Evolutionary conservation across 257 asterid species (phyloP).

Genomic region (Solanum peruvianum): DNA sequence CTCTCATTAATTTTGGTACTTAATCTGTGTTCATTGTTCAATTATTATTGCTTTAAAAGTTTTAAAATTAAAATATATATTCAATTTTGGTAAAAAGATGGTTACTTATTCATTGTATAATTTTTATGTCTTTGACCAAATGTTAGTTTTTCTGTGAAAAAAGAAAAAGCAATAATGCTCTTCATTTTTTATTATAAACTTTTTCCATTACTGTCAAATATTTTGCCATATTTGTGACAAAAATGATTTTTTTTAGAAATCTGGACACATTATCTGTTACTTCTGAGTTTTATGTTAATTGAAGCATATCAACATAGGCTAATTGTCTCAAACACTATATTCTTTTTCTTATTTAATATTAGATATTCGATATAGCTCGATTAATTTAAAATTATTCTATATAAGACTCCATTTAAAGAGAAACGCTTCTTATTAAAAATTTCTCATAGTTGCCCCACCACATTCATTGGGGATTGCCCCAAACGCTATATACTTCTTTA

Average conservation of each 20-base stretch:
- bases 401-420: too few relatives aligned
- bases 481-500: too few relatives aligned
- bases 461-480: too few relatives aligned
- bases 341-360: too few relatives aligned
- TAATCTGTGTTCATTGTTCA: neutral
- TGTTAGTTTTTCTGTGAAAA: neutral
- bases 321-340: neutral
- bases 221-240: too few relatives aligned
- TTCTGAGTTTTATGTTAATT: too few relatives aligned
- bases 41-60: neutral
- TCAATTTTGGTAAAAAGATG: neutral
- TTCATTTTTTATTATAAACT: neutral
- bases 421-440: too few relatives aligned
- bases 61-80: neutral
- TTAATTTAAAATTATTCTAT: too few relatives aligned
- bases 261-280: neutral
- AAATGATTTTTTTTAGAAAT: neutral
- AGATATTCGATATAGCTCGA: accelerated
- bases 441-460: too few relatives aligned
- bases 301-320: neutral
- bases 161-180: neutral
- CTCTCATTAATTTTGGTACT: neutral
- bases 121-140: neutral
- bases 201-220: neutral
- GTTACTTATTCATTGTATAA: neutral